Base-by-base conservation (phyloP, 148 eudicot genomes). In the Vaccinium corymbosum region DNA sequence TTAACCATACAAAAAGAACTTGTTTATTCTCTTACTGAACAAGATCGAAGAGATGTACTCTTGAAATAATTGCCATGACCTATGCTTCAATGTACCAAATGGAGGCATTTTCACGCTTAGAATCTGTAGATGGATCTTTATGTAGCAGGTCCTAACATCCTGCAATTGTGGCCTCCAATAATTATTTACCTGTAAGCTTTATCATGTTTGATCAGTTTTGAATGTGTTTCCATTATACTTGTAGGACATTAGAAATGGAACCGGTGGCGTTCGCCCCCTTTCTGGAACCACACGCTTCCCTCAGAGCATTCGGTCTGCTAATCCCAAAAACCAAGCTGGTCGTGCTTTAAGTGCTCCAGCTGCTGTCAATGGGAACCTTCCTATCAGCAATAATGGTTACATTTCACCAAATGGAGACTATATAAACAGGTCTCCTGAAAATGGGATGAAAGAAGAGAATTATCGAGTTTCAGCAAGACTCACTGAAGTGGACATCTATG, bases 251-350 rank as follows among this genome's bases (percentile, higher is more conserved):
- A 88, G 93, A 89, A 92, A 84, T 85, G 94, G 98, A 38, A 87
- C 90, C 75, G 87, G 90, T 64, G 89, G 93, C 85, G 72, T 79
- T 73, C 99, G 99, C 82, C 90, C 93, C 27, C 89, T 91, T 90
- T 89, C 97, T 29, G 91, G 97, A 80, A 90, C 99, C 52, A 90
- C 91, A 22, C 91, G 93, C 46, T 97, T 93, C 86, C 99, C 99
- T 71, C 98, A 94, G 85, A 97, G 99, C 87, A 89, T 97, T 83
- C 93, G 98, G 81, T 91, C 98, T 50, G 83, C 88, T 61, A 92
- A 90, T 81, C 86, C 91, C 42, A 93, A 90, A 87, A 83, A 76
- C 73, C 95, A 91, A 82, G 55, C 85, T 9, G 84, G 79, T 84
- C 93, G 84, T 70, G 83, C 88, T 73, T 87, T 80, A 70, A 87